Conservation (phyloP, 2,329 filamentous ascomycete species). For the Aureobasidium sp. region DNA sequence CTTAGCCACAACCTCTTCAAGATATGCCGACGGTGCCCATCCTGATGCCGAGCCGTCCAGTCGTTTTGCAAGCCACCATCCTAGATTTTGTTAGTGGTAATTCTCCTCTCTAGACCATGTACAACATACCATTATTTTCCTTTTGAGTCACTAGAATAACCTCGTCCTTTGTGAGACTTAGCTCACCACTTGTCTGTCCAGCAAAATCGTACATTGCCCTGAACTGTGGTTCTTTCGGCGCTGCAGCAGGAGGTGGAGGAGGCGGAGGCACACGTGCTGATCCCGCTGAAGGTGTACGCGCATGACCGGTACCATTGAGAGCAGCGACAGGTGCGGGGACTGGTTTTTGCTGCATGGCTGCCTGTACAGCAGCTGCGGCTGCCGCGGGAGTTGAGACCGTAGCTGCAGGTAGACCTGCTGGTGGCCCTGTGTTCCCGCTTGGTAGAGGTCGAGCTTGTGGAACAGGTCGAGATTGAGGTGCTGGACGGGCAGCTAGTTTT, state of each 20-base stretch:
- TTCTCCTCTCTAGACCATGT: not conserved
- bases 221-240: constrained; percentile 65
- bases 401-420: constrained; percentile 18
- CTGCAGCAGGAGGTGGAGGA: constrained; percentile 54
- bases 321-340: constrained; percentile 45
- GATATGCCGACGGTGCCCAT: constrained; percentile 90
- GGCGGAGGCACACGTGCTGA: constrained; percentile 54
- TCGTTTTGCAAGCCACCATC: constrained; percentile 93
- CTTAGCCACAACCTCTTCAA: constrained; percentile 66
- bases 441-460: constrained; percentile 38
- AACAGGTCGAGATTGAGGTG: constrained; percentile 38
- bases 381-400: constrained; percentile 33
- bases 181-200: constrained; percentile 76
- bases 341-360: constrained; percentile 24
- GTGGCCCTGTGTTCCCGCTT: constrained; percentile 17
- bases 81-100: constrained; percentile 29
- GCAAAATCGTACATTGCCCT: constrained; percentile 90
- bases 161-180: constrained; percentile 72
- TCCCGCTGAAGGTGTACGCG: constrained; percentile 33
- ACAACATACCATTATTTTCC: constrained; percentile 76
- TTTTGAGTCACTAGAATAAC: constrained; percentile 87
- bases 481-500: constrained; percentile 52
- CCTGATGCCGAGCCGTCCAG: constrained; percentile 62
- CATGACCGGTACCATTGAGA: constrained; percentile 39
- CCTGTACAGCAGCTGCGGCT: constrained; percentile 40